Evolutionary conservation across 2,329 filamentous ascomycete genomes (phyloP).

Genomic region (Helotiales sp.): DNA sequence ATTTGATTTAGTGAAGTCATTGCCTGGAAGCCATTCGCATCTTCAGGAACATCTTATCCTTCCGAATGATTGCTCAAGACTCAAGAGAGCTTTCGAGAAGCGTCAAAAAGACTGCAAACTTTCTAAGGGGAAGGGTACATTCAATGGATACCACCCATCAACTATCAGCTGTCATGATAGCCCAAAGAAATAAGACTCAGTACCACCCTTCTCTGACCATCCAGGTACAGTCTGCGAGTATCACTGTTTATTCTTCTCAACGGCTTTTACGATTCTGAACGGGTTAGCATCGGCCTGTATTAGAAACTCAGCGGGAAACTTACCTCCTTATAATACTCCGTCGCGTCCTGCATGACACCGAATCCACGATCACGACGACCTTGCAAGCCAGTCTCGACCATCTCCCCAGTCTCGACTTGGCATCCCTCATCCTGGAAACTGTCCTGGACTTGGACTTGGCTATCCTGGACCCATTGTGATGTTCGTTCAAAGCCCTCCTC

Average conservation of each 20-base stretch:
- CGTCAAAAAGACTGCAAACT: too few relatives aligned
- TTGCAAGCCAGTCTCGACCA: not conserved
- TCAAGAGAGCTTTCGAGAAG: too few relatives aligned
- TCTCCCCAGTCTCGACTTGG: not conserved
- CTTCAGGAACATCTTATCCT: too few relatives aligned
- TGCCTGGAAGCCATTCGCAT: too few relatives aligned
- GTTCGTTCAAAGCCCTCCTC: not conserved
- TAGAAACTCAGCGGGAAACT: not conserved
- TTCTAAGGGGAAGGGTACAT: too few relatives aligned
- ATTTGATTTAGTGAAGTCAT: too few relatives aligned
- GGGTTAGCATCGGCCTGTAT: not conserved
- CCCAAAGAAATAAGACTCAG: too few relatives aligned
- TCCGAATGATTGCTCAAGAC: too few relatives aligned
- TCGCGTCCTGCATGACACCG: not conserved
- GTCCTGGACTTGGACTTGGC: not conserved
- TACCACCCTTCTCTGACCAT: too few relatives aligned
- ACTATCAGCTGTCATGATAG: too few relatives aligned
- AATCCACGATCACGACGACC: not conserved
- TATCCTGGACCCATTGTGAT: not conserved
- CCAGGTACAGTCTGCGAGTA: too few relatives aligned
- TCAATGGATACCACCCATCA: too few relatives aligned
- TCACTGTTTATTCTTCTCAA: not conserved
- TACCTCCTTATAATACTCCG: not conserved
- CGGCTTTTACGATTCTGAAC: not conserved
- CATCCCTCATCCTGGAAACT: not conserved